These are phyloP conservation scores for Apiospora kogelbergensis DNA, from an alignment of 2,329 filamentous ascomycete genomes.

Conservation along the genomic window DNA sequence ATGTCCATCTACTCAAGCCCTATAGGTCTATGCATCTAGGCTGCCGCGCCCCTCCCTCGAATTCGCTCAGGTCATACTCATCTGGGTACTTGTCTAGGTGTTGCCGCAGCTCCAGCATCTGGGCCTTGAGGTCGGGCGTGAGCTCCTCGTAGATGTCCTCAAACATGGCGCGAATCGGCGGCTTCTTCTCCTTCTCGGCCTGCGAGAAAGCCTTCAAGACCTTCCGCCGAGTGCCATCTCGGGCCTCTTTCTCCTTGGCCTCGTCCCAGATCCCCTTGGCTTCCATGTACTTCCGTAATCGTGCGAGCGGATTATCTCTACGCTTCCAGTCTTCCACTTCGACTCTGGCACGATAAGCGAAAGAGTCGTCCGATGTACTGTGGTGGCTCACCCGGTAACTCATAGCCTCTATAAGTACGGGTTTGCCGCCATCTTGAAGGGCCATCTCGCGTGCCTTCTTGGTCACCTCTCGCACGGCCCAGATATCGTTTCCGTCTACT, in stretches of 20 bases:
- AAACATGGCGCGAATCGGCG: slow-evolving; percentile 71
- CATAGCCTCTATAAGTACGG: slow-evolving; percentile 92
- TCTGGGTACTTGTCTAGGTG: slow-evolving; percentile 83
- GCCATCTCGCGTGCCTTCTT: slow-evolving; percentile 76
- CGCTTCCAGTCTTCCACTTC: slow-evolving; percentile 97
- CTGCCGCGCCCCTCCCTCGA: slow-evolving; percentile 73
- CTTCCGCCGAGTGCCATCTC: slow-evolving; percentile 67
- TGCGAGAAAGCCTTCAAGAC: slow-evolving; percentile 81
- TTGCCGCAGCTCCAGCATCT: slow-evolving; percentile 73
- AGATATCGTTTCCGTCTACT: slow-evolving; percentile 93
- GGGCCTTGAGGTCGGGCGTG: slow-evolving; percentile 73
- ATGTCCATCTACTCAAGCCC: background rate
- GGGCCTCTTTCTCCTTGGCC: slow-evolving; percentile 70
- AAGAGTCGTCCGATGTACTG: slow-evolving; percentile 94
- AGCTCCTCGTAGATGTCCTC: slow-evolving; percentile 87
- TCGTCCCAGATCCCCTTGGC: slow-evolving; percentile 82
- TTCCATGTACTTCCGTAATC: slow-evolving; percentile 90
- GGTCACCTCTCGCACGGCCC: slow-evolving; percentile 81
- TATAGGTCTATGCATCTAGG: slow-evolving; percentile 41
- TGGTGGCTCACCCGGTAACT: slow-evolving; percentile 98
- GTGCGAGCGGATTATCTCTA: slow-evolving; percentile 83
- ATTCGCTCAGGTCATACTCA: slow-evolving; percentile 83
- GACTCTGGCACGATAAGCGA: slow-evolving; percentile 88
- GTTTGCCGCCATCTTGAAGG: slow-evolving; percentile 75
- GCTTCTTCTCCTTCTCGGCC: slow-evolving; percentile 80